Evolutionary conservation across 2,329 filamentous ascomycete species (phyloP).

Genomic region (Byssoonygena ceratinophila): DNA sequence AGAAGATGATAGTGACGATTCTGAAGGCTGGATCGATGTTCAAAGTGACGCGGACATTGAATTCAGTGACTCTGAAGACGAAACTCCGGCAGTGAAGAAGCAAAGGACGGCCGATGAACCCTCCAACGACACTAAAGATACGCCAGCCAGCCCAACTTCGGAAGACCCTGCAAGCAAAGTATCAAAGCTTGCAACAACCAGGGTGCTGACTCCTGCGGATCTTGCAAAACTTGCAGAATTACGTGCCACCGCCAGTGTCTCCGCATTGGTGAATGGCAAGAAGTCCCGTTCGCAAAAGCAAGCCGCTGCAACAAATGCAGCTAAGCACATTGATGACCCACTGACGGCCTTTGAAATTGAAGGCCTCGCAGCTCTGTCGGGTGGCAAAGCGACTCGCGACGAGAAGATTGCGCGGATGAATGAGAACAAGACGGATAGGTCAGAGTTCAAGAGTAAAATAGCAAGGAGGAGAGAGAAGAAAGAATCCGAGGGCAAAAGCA

Average conservation of each 20-base stretch:
- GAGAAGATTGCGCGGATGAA: slow-evolving; percentile 74
- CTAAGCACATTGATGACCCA: slow-evolving; percentile 71
- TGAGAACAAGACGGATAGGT: slow-evolving; percentile 66
- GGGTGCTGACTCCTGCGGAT: slow-evolving; percentile 90
- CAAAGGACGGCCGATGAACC: slow-evolving; percentile 19
- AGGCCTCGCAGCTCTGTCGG: slow-evolving; percentile 61
- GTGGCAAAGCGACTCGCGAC: slow-evolving; percentile 74
- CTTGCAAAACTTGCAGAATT: slow-evolving; percentile 90
- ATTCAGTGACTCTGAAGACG: slow-evolving; percentile 63
- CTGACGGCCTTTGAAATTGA: slow-evolving; percentile 88
- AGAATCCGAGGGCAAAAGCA: slow-evolving; percentile 80
- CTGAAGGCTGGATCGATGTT: slow-evolving; percentile 88
- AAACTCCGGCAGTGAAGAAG: slow-evolving; percentile 55
- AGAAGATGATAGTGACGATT: slow-evolving; percentile 53
- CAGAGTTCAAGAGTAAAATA: slow-evolving; percentile 75
- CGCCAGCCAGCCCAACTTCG: slow-evolving; percentile 17
- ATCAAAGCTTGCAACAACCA: slow-evolving; percentile 76
- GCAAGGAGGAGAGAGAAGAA: slow-evolving; percentile 80
- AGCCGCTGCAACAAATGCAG: slow-evolving; percentile 33
- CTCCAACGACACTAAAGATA: slow-evolving; percentile 29
- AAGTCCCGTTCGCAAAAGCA: slow-evolving; percentile 38
- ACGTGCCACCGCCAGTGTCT: slow-evolving; percentile 60
- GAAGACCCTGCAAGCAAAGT: slow-evolving; percentile 25
- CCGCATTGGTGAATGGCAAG: slow-evolving; percentile 46
- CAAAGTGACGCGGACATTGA: slow-evolving; percentile 68